A percentile compares a stretch with the other conserved stretches of the same genome.
Conservation (phyloP, 2,329 filamentous ascomycete genomes). For the Aureobasidium subglaciale region DNA sequence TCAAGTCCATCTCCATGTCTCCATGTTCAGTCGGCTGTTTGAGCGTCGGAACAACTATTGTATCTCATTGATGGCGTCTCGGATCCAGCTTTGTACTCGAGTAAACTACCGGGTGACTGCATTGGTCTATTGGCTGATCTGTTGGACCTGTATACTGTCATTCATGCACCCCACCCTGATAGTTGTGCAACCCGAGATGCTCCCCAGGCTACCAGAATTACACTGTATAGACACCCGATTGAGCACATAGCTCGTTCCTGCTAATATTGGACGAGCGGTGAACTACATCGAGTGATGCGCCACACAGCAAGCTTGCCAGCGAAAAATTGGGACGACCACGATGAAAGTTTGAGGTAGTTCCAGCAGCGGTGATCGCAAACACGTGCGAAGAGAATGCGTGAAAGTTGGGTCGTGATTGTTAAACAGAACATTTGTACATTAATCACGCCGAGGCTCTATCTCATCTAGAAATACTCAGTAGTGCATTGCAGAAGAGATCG, state of each 20-base stretch:
- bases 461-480: no score
- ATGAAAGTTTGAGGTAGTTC: no score
- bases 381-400: no score
- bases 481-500: no score
- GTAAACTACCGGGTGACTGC: background rate
- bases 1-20: background rate
- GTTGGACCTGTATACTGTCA: background rate
- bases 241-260: background rate
- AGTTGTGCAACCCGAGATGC: background rate
- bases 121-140: background rate
- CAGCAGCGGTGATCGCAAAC: no score
- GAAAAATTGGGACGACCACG: no score
- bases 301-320: no score
- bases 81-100: background rate
- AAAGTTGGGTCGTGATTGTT: no score
- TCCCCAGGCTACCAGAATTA: background rate
- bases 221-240: background rate
- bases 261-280: background rate
- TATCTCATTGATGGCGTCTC: background rate
- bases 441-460: no score
- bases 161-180: conserved; percentile 14
- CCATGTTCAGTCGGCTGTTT: background rate
- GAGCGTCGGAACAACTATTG: background rate
- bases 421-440: no score
- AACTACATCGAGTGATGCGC: no score